Conservation (phyloP, 805 yeast genomes). For the Cyberlindnera petersonii region DNA sequence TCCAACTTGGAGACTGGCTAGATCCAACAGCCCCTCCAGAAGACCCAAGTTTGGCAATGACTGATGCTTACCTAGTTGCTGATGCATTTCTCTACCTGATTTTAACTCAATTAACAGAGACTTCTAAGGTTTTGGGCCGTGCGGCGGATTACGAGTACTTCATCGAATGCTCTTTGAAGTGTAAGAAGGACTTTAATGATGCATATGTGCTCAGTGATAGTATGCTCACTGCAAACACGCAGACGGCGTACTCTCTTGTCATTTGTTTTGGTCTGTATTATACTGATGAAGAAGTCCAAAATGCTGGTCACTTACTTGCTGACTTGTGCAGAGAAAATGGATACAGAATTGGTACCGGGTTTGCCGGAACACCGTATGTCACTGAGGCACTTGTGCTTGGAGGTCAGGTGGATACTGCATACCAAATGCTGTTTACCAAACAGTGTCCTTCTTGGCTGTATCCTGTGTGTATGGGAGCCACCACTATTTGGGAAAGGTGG, state of each 20-base stretch:
- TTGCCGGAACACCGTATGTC: slow-evolving; percentile 22
- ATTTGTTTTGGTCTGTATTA: slow-evolving; percentile 13
- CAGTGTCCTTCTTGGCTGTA: slow-evolving; percentile 21
- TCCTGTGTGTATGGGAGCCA: slow-evolving; percentile 21
- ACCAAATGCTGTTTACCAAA: slow-evolving; percentile 12
- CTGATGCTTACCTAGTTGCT: slow-evolving; percentile 19
- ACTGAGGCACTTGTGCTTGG: slow-evolving; percentile 15
- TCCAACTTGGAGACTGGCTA: slow-evolving; percentile 21
- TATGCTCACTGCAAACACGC: slow-evolving; percentile 11
- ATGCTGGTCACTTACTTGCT: slow-evolving; percentile 16
- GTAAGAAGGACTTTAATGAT: slow-evolving; percentile 15
- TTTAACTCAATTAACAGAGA: slow-evolving; percentile 10
- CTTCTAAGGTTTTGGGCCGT: slow-evolving; percentile 9
- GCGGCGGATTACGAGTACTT: slow-evolving; percentile 9
- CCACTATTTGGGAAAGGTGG: slow-evolving; percentile 24
- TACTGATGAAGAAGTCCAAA: slow-evolving; percentile 4
- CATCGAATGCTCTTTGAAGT: background rate
- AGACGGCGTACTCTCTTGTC: slow-evolving; percentile 19
- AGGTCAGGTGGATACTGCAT: slow-evolving; percentile 14
- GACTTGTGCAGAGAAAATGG: slow-evolving; percentile 9
- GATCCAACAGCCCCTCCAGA: slow-evolving; percentile 24
- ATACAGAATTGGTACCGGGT: slow-evolving; percentile 19
- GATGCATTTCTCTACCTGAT: slow-evolving; percentile 19
- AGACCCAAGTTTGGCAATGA: slow-evolving; percentile 15
- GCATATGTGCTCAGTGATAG: slow-evolving; percentile 15